Evolutionary conservation across 2,329 filamentous ascomycete species (phyloP).

Genomic region (Ophiostoma novo-ulmi): DNA sequence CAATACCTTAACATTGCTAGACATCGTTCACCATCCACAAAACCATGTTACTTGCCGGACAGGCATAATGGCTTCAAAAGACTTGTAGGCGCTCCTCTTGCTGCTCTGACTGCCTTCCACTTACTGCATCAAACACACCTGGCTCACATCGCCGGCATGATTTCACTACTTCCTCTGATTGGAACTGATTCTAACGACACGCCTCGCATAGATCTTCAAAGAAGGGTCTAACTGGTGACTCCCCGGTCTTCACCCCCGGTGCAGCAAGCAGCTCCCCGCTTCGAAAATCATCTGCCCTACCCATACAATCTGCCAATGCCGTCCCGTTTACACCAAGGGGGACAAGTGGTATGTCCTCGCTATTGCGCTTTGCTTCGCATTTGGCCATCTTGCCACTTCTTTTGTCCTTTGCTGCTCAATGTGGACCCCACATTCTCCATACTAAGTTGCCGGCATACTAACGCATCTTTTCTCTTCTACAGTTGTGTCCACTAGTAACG

Average conservation of each 20-base stretch:
- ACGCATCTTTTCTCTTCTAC: slow-evolving; percentile 12
- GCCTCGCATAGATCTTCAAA: slow-evolving; percentile 42
- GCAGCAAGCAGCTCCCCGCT: slow-evolving; percentile 33
- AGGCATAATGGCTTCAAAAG: slow-evolving; percentile 23
- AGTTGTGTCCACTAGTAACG: slow-evolving; percentile 25
- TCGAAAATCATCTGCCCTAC: slow-evolving; percentile 69
- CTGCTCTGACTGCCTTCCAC: not conserved
- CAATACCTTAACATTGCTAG: not conserved
- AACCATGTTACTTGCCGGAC: slow-evolving; percentile 16
- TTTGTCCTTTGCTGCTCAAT: not conserved
- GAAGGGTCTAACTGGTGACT: slow-evolving; percentile 89
- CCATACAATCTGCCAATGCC: slow-evolving; percentile 83
- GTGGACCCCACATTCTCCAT: slow-evolving; percentile 10
- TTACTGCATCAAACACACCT: too few relatives aligned
- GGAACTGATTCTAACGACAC: not conserved
- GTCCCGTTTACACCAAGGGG: slow-evolving; percentile 76
- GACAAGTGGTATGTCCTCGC: slow-evolving; percentile 37
- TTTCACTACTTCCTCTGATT: not conserved
- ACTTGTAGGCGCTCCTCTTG: slow-evolving; percentile 15
- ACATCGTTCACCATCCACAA: not conserved
- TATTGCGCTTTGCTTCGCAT: not conserved
- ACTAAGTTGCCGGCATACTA: slow-evolving; percentile 1
- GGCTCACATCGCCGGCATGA: not conserved
- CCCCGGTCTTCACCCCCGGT: slow-evolving; percentile 84
- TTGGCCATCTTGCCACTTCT: not conserved